phyloP scores from a whole-genome alignment of 805 yeast species.

The Suhomyces sp. region DNA sequence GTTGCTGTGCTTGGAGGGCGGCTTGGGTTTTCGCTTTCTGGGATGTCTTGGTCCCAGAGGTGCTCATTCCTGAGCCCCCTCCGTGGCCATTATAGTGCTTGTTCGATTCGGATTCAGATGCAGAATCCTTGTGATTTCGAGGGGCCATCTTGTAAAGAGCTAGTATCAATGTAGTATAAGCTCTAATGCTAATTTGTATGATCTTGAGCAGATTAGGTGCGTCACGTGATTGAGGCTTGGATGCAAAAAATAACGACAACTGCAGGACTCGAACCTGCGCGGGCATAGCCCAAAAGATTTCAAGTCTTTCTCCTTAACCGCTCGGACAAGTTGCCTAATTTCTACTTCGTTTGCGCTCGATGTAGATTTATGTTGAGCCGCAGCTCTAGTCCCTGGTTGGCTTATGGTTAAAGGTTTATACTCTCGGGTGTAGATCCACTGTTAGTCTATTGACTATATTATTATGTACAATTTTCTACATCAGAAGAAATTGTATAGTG shows the following conservation, averaged over 20 bases:
- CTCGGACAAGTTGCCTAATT: conserved; percentile 15
- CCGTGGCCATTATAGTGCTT: conserved; percentile 5
- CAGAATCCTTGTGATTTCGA: conserved; percentile 31
- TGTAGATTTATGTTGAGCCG: too few species aligned
- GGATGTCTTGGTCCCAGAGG: conserved; percentile 35
- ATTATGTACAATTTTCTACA: too few species aligned
- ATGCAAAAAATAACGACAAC: conserved; percentile 10
- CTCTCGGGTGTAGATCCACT: too few species aligned
- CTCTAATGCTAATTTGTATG: background rate
- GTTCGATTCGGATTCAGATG: conserved; percentile 34
- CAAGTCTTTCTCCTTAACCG: conserved; percentile 17
- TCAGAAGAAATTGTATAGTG: too few species aligned
- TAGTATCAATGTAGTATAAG: too few species aligned
- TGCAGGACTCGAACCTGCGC: conserved; percentile 17
- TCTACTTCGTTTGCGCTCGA: background rate
- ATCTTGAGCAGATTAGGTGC: background rate
- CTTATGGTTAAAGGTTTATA: too few species aligned
- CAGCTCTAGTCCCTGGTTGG: too few species aligned
- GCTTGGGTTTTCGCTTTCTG: conserved; percentile 59
- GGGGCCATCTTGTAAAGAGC: background rate
- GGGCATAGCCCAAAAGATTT: conserved; percentile 17
- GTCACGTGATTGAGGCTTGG: background rate
- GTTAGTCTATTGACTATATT: too few species aligned
- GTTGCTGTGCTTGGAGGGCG: conserved; percentile 68
- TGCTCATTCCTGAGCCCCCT: conserved; percentile 8